Percentiles rank a stretch among this genome's conserved stretches.
phyloP scores from a whole-genome alignment of 768 basidiomycete genomes.

The Hydnomerulius pinastri region DNA sequence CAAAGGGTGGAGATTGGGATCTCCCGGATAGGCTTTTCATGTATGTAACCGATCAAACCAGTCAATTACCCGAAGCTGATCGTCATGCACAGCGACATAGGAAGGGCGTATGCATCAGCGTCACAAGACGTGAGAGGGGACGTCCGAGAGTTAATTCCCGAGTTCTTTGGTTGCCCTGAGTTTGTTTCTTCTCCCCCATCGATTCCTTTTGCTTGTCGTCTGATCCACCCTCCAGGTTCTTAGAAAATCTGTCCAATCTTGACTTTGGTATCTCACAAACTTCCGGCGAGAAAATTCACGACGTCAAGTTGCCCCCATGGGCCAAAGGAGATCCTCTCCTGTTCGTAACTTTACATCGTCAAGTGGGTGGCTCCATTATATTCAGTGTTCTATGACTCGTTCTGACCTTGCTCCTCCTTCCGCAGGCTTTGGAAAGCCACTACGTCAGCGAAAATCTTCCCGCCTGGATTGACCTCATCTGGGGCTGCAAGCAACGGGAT shows the following conservation, averaged over 20 bases:
- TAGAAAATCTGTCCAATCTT: constrained; percentile 77
- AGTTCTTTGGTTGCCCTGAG: constrained; percentile 86
- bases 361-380: constrained; percentile 48
- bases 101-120: constrained; percentile 83
- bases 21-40: constrained; percentile 84
- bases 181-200: constrained; percentile 26
- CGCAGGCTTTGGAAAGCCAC: constrained; percentile 83
- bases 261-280: constrained; percentile 77
- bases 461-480: constrained; percentile 93
- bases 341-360: constrained; percentile 78
- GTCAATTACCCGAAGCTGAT: constrained; percentile 6
- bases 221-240: constrained; percentile 54
- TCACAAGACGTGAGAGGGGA: constrained; percentile 86
- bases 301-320: constrained; percentile 91
- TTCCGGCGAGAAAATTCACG: constrained; percentile 77
- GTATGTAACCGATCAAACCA: constrained; percentile 34
- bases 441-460: constrained; percentile 83
- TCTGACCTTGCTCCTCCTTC: background rate
- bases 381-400: background rate
- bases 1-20: constrained; percentile 92
- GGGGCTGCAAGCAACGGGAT: constrained; percentile 87
- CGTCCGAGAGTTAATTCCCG: constrained; percentile 90
- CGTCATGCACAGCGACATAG: constrained; percentile 56
- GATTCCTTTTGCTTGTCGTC: background rate
- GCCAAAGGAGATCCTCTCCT: constrained; percentile 81